Conservation (phyloP, 371 early-diverging fungal genomes). For the Pancytospora philotis region DNA sequence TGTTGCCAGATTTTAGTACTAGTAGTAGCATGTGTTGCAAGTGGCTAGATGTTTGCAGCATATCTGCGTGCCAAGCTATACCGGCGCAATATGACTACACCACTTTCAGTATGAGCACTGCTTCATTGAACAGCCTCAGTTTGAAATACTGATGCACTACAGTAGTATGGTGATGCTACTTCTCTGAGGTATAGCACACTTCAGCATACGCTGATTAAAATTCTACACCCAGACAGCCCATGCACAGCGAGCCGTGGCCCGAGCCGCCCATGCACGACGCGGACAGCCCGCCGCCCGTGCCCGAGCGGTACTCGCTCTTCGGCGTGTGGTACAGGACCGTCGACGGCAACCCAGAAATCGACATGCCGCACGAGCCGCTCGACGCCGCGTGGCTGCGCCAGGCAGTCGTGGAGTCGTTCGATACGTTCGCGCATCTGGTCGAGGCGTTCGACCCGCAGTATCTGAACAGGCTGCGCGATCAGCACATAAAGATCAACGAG, state of each 20-base stretch:
- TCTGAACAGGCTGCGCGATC: conserved; percentile 19
- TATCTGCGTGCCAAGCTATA: too few relatives aligned
- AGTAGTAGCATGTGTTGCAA: too few relatives aligned
- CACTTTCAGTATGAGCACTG: too few relatives aligned
- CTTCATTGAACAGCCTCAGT: too few relatives aligned
- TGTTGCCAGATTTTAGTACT: too few relatives aligned
- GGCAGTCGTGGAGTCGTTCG: conserved; percentile 11
- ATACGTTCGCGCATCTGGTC: conserved; percentile 3
- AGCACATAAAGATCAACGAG: conserved; percentile 38
- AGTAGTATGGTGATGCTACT: too few relatives aligned
- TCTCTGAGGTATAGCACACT: too few relatives aligned
- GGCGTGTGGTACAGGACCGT: conserved; percentile 8
- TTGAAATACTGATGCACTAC: too few relatives aligned
- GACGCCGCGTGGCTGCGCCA: not conserved
- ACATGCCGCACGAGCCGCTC: not conserved
- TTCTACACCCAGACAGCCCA: not conserved
- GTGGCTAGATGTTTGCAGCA: too few relatives aligned
- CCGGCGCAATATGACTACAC: too few relatives aligned
- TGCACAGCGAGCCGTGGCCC: conserved; percentile 27
- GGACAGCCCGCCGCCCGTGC: not conserved
- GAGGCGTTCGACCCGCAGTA: not conserved
- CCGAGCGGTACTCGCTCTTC: conserved; percentile 2
- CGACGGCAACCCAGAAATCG: conserved; percentile 9
- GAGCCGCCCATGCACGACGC: conserved; percentile 26
- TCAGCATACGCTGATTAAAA: too few relatives aligned